Evolutionary conservation across 2,329 filamentous ascomycete species (phyloP).

Genomic region (Aspergillus sp.): DNA sequence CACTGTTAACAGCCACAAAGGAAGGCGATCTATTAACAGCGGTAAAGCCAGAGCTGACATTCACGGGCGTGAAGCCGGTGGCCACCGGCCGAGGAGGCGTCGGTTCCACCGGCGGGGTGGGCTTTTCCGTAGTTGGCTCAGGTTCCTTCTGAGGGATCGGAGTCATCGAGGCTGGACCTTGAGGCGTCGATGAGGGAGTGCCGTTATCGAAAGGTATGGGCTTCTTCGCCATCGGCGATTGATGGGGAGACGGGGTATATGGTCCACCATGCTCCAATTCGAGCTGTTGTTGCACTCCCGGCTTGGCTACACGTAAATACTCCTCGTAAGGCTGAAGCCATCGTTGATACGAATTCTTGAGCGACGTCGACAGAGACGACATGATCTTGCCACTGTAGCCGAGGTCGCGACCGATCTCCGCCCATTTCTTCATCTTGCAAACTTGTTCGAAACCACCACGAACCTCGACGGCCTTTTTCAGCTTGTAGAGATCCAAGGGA

Average conservation of each 20-base stretch:
- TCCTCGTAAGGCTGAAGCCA: constrained; percentile 98
- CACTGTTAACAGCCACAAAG: constrained; percentile 43
- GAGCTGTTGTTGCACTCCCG: constrained; percentile 92
- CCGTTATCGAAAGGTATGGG: constrained; percentile 34
- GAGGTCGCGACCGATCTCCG: constrained; percentile 92
- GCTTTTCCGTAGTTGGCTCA: constrained; percentile 31
- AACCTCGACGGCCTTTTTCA: constrained; percentile 95
- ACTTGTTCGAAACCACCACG: constrained; percentile 94
- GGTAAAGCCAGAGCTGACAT: constrained; percentile 57
- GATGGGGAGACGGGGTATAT: constrained; percentile 72
- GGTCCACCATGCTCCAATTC: constrained; percentile 92
- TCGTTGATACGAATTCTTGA: constrained; percentile 97
- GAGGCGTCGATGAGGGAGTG: constrained; percentile 50
- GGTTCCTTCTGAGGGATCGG: constrained; percentile 53
- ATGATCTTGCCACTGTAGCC: constrained; percentile 99
- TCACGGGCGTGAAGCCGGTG: constrained; percentile 70
- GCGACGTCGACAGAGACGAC: constrained; percentile 94
- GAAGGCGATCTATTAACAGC: constrained; percentile 54
- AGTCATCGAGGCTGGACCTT: constrained; percentile 65
- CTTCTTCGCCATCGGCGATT: constrained; percentile 67
- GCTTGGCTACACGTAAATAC: constrained; percentile 85
- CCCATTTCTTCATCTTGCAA: constrained; percentile 98
- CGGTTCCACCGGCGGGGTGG: constrained; percentile 35
- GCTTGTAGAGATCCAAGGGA: constrained; percentile 86
- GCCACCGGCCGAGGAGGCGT: constrained; percentile 39